A percentile compares a stretch with the other conserved stretches of the same genome.
Evolutionary conservation across 2,329 filamentous ascomycete species (phyloP).

Genomic region (Triangularia setosa): DNA sequence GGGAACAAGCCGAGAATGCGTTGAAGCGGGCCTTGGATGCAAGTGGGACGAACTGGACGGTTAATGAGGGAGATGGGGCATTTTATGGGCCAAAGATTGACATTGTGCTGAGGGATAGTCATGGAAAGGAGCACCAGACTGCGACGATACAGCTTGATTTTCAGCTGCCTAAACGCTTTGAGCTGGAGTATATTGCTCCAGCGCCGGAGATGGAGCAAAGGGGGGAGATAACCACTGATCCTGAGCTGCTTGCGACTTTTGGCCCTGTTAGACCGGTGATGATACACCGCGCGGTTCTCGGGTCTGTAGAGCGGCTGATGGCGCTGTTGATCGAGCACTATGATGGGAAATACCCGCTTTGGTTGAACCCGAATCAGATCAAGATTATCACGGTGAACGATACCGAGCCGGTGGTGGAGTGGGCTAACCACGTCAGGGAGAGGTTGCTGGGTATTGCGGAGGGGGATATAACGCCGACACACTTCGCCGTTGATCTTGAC

Average conservation of each 20-base stretch:
- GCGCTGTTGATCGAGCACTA: conserved; percentile 82
- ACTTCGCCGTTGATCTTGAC: conserved; percentile 68
- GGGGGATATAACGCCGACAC: conserved; percentile 52
- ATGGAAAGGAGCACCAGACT: conserved; percentile 83
- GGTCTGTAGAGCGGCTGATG: conserved; percentile 80
- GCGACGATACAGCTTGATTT: conserved; percentile 89
- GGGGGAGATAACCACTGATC: conserved; percentile 47
- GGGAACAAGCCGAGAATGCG: conserved; percentile 64
- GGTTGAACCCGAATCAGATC: conserved; percentile 77
- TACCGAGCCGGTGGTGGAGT: conserved; percentile 48
- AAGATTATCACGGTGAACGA: conserved; percentile 71
- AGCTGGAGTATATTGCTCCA: conserved; percentile 68
- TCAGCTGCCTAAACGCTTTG: conserved; percentile 79
- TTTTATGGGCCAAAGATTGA: conserved; percentile 94
- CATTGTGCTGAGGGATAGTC: conserved; percentile 72
- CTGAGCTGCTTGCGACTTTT: conserved; percentile 44
- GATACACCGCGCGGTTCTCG: conserved; percentile 79
- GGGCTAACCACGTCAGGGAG: conserved; percentile 45
- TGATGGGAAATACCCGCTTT: conserved; percentile 78
- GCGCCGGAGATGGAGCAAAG: conserved; percentile 58
- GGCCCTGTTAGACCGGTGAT: conserved; percentile 70
- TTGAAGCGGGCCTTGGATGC: conserved; percentile 59
- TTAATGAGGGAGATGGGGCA: conserved; percentile 79
- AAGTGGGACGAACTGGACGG: conserved; percentile 63
- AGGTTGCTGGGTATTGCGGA: conserved; percentile 46